A percentile compares a stretch with the other conserved stretches of the same genome.
Evolutionary conservation across 106 monocot genomes (phyloP).

Genomic region (Vanilla planifolia): DNA sequence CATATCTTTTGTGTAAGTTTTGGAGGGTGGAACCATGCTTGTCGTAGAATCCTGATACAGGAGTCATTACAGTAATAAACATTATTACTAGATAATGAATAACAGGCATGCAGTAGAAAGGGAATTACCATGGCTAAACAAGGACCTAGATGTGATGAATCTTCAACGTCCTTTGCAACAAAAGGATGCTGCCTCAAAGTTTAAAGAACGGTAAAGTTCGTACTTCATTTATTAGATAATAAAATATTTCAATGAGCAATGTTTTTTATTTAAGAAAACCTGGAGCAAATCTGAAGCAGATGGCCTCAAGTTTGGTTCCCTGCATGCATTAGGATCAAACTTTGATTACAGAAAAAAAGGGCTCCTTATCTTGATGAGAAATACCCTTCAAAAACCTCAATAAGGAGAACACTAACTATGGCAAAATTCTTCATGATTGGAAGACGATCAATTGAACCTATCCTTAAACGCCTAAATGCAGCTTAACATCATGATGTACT

Average conservation of each 20-base stretch:
- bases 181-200: constrained; percentile 49
- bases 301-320: constrained; percentile 66
- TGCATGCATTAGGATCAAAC: constrained; percentile 8
- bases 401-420: too few relatives aligned
- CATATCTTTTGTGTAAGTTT: constrained; percentile 20
- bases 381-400: too few relatives aligned
- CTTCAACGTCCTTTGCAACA: constrained; percentile 37
- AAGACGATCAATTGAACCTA: neutral
- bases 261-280: constrained; percentile 19
- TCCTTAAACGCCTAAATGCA: too few relatives aligned
- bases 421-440: neutral
- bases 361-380: too few relatives aligned
- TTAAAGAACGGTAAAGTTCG: neutral
- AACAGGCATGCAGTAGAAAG: neutral
- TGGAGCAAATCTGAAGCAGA: constrained; percentile 56
- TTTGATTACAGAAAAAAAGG: neutral
- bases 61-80: neutral
- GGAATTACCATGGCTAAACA: constrained; percentile 24
- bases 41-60: constrained; percentile 24
- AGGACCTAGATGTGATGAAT: constrained; percentile 13
- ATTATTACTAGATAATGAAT: neutral
- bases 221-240: neutral
- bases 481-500: too few relatives aligned
- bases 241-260: neutral
- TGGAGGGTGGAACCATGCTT: constrained; percentile 12